Evolutionary conservation across 352 stramenopile species (phyloP), one percentile per base, ranked within the genome.

Genomic region (Phytophthora podocarpi): DNA sequence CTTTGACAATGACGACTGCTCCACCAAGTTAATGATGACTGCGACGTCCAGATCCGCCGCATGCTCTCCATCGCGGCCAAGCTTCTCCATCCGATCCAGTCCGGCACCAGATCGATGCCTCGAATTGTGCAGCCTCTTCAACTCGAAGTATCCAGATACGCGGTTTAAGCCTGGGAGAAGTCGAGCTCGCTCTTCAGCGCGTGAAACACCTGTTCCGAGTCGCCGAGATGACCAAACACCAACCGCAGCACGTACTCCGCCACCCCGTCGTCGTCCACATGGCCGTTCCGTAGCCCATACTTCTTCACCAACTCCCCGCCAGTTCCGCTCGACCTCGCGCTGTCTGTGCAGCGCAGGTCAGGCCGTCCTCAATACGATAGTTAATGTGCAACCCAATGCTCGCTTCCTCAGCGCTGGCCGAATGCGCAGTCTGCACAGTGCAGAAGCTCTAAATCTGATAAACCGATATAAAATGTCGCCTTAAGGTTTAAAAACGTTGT

Each of bases 291-390:
- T 30, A 63, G 16, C 5, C 28, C 36, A 20, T 72, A 43, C 30
- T 76, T 63, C 31, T 65, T 66, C 10, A 31, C 40, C 28, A 53
- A 32, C 10, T 66, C 55, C n/a, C 27, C 63, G 31, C 85, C 81
- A 26, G 18, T 26, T 56, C 35, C 46, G 40, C 16, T 45, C 31
- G 49, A 32, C 18, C 75, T 78, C 53, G 82, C 82, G 23, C 71
- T 87, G 1, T 83, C 74, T 5, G 86, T 65, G 57, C 82, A 87
- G 8, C 71, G 69, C 20, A 96, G 34, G 36, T 74, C 9, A 75
- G 72, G 54, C 95, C 75, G 56, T 96, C 85, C 13, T 89, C 78
- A 6, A 76, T 67, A 7, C 57, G 64, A 52, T 70, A 67, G 23
- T 63, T 74, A 28, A 73, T 55, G 36, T 70, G 60, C n/a, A 91